Conservation (phyloP, 1,284 basidiomycete species). For the Fomitopsis betulina region DNA sequence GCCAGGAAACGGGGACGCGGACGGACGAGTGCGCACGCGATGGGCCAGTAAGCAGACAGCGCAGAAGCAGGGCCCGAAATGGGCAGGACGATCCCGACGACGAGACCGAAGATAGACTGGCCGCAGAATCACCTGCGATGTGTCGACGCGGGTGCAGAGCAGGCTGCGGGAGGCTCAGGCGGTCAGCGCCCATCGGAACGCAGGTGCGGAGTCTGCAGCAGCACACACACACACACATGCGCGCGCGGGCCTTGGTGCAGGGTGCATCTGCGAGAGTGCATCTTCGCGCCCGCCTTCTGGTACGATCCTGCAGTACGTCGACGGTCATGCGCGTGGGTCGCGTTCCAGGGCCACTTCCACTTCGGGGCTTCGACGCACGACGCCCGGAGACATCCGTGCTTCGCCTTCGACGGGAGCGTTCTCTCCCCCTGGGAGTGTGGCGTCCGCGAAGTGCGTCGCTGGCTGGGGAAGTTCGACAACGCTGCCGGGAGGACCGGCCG, state of each 20-base stretch:
- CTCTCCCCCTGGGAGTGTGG: not conserved
- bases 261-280: not conserved
- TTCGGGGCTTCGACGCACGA: not conserved
- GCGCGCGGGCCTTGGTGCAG: not conserved
- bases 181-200: not conserved
- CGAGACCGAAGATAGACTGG: not conserved
- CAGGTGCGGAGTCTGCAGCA: not conserved
- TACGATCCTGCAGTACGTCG: not conserved
- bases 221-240: not conserved
- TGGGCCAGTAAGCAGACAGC: not conserved
- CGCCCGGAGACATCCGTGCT: not conserved
- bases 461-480: not conserved
- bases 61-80: not conserved
- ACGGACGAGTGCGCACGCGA: not conserved
- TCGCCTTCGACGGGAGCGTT: not conserved
- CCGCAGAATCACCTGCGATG: not conserved
- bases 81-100: slow-evolving; percentile 2
- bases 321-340: not conserved
- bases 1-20: not conserved
- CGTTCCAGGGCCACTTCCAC: not conserved
- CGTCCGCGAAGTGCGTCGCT: not conserved
- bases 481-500: not conserved
- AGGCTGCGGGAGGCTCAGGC: not conserved
- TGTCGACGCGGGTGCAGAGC: not conserved
- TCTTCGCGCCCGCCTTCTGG: not conserved